Conservation (phyloP, 176 grass and related monocot species). For the Zea mays region Zm-B73-REFERENCE-NAM-5.0 NC_050096.1:192976001-192976500, state of each 20-base stretch:
- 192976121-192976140: slow-evolving; percentile 5
- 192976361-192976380: too few species aligned
- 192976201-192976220: slow-evolving; percentile 1
- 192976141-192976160: slow-evolving; percentile 6
- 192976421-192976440: slow-evolving; percentile 41
- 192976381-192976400: background rate
- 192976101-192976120: background rate
- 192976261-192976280: background rate
- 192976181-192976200: background rate
- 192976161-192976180: background rate
- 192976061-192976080: slow-evolving; percentile 17
- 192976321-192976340: slow-evolving; percentile 7
- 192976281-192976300: background rate
- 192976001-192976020: slow-evolving; percentile 20
- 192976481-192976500: slow-evolving; percentile 52
- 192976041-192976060: background rate
- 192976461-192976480: slow-evolving; percentile 33
- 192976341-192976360: background rate
- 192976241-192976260: background rate
- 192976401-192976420: slow-evolving; percentile 37
- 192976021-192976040: background rate
- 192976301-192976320: background rate
- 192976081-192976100: background rate
- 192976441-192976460: slow-evolving; percentile 45
- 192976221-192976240: slow-evolving; percentile 17